Base-by-base conservation (phyloP, 768 basidiomycete species). In the Psilocybe cyanescens region DNA sequence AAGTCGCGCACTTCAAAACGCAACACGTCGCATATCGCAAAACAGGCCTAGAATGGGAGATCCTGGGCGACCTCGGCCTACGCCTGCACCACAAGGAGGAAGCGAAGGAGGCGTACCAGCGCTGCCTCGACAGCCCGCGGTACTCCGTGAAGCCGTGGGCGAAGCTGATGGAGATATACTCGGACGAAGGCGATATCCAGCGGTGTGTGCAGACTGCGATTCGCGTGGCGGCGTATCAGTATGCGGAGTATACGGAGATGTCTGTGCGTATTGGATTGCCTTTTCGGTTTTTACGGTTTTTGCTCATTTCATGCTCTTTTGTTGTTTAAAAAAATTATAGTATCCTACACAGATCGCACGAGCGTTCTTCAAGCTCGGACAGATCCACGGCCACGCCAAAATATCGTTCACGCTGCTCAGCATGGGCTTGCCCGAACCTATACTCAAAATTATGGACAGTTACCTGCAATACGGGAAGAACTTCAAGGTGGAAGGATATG, bases 41-140 rank as follows among this genome's bases (percentile, higher is more conserved):
- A 79, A 98, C 97, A 0, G 95, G 93, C 0, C 76, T 94, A 17
- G 97, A 99, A 75, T 99, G 97, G 97, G 97, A 99, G 77, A 97
- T 99, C 49, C 81, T 99, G 24, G 97, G 97, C 8, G 97, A 99
- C 70, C 78, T 99, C 19, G 97, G 96, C 7, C 69, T 91, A 48
- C 88, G 97, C n/a, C 74, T 99, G 58, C 92, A 97, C 70, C 97
- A 99, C 78, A 96, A 94, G 74, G 97, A 99, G 70, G 97, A 99
- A 70, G 95, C 95, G 37, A 99, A 99, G 76, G 97, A 99, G 71
- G 96, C 95, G 3, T 99, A 91, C 72, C 95, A 97, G 71, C 88
- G 96, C 8, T 95, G 95, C 75, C 85, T 99, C 37, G 97, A 99
- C 66, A 81, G 87, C 33, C 83, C 88, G 28, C 81, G 91, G 24